Base-by-base conservation (phyloP, 2,329 filamentous ascomycete genomes). In the Talaromyces pinophilus region DNA sequence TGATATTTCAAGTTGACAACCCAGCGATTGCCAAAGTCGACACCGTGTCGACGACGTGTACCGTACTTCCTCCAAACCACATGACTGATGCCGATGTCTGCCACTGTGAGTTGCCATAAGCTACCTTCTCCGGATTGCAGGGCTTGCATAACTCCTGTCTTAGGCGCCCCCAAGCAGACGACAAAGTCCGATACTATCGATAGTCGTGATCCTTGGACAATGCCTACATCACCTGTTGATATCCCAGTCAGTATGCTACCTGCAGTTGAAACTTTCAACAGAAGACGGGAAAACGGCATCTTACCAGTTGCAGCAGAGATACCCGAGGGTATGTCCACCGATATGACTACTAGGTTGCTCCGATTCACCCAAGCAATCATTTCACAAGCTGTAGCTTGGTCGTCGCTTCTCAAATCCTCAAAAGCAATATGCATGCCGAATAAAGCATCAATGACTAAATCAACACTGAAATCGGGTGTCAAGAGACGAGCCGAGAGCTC, bases 281-380 rank as follows among this genome's bases (percentile, higher is more conserved):
- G 11, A 40, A 5, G 5, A 35, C 2, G 13, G 7, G 52, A n/a
- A 15, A 30, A 50, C 6, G 59, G 40, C 19, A 33, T 59, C 74
- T 85, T 86, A 72, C 92, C 92, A 46, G 88, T 89, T 0, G 88
- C 88, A 2, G 92, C 92, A 69, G 94, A 92, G 60, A 97, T 88
- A 5, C 95, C 95, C 0, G 92, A 94, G 0, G 95, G 95, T 5
- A 96, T 88, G 75, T 97, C 94, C n/a, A 99, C 87, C 0, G 93
- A 91, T 22, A 99, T 81, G 2, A 95, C 90, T 66, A 90, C 88
- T 0, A 92, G 89, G 70, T 93, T 91, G 75, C 90, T 92, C 69
- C 93, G 90, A 75, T 97, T 98, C 2, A 92, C 90, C 93, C 93
- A 98, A 69, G 93, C 90, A 73, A 97, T 95, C 74, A 97, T 87